Base-by-base conservation (phyloP, 768 basidiomycete species). In the Naganishia friedmannii region DNA sequence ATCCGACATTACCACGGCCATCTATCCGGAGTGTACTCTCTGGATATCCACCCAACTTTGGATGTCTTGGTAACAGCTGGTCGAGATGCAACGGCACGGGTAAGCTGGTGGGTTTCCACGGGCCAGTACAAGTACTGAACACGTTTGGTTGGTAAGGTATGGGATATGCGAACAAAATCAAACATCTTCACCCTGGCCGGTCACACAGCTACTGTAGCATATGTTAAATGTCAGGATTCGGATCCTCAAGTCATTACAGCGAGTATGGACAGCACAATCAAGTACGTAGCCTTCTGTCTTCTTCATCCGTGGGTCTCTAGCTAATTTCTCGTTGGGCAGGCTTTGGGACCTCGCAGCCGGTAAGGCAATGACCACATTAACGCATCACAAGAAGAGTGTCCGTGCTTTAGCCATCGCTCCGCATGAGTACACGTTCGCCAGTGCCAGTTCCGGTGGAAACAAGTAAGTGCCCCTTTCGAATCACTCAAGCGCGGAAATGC, bases 351-450 rank as follows among this genome's bases (percentile, higher is more conserved):
- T 99, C 34, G 94, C 94, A 0, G 96, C 96, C 4, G 96, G 96
- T 45, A 98, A 97, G 82, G 93, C 94, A 31, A 91, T 91, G 88
- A 88, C 89, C 19, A 96, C 93, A 13, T 84, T 99, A 51, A 99
- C 96, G n/a, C 96, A 99, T 81, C 96, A 99, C 85, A 98, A 98
- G 83, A 99, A 99, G 82, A 92, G 91, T 17, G 93, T 99, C 1
- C 88, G 96, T 69, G 88, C 95, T 0, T 85, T 99, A 57, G 90
- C 95, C 5, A 88, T 99, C 67, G 94, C 97, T 78, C 95, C 95
- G 0, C 92, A 91, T 4, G 96, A 98, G 76, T 98, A 93, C 83
- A 90, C 90, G 37, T 99, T 99, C 77, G 96, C 93, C 1, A 90
- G 89, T 3, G 96, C 91, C 58, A 93, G 92, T 29, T 91, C 95